Evolutionary conservation across 192 early-diverging fungal genomes (phyloP), one percentile per base, ranked within the genome.

Genomic region (Entomortierella parvispora): DNA sequence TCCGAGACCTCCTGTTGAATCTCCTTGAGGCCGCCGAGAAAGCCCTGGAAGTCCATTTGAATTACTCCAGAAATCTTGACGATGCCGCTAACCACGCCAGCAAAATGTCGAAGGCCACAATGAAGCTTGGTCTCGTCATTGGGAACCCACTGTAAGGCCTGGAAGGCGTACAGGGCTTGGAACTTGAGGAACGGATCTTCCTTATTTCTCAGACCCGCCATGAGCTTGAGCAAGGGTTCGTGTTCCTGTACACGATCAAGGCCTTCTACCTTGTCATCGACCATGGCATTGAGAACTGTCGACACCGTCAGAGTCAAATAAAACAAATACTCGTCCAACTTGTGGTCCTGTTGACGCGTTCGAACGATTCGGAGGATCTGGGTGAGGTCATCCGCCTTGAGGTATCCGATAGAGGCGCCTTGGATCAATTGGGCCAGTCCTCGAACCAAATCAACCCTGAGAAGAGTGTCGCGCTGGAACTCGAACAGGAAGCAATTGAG

Each of bases 121-220:
- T 32, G 51, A 9, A 53, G 29, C 18, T 7, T 2, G 10, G 51
- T 53, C 23, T 53, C 51, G 17, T 53, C 28, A 3, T 53, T 28
- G 2, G 51, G 29, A 15, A 53, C 51, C 25, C 31, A 53, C 28
- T 53, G 51, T 3, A 53, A 28, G 0, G 51, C 51, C 12, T 53
- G 51, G 1, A 53, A 53, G n/a, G 51, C 51, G 28, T 53, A 53
- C 26, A 23, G 12, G 2, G 51, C 51, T 15, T 53, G 51, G 51
- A 29, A 53, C 28, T 18, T 32, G 2, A 53, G 3, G 12, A 17
- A 53, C 0, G 29, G 51, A 32, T 53, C 51, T 4, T 10, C 25
- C 26, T 4, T 25, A 5, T 8, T 29, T 14, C 15, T 53, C 28
- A 53, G 28, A 1, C 51, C 28, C 15, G 29, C 18, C 28, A 53